Percentiles rank a stretch among this genome's conserved stretches.
phyloP scores from a whole-genome alignment of 768 basidiomycete genomes.

The Termitomyces sp. region DNA sequence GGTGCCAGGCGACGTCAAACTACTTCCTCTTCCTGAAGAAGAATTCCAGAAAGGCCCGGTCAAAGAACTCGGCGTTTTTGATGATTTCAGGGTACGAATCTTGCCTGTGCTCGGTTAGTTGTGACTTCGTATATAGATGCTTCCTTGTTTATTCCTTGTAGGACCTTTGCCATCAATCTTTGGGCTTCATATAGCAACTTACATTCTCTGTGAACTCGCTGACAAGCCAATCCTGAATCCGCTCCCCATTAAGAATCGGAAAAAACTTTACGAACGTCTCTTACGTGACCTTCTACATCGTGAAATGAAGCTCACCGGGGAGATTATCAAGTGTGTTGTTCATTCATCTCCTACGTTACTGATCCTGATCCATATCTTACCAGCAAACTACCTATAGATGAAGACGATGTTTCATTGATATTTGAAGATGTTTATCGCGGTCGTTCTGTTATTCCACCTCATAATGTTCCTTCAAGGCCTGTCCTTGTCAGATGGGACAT shows the following conservation, averaged over 20 bases:
- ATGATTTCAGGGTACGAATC: slow-evolving; percentile 92
- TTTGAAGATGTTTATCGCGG: slow-evolving; percentile 86
- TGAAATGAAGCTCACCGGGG: slow-evolving; percentile 63
- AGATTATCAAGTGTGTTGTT: slow-evolving; percentile 48
- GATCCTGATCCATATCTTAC: not conserved
- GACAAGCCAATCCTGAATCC: slow-evolving; percentile 81
- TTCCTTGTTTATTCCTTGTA: slow-evolving; percentile 14
- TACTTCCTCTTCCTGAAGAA: slow-evolving; percentile 87
- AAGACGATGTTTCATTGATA: slow-evolving; percentile 76
- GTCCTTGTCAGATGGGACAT: slow-evolving; percentile 81
- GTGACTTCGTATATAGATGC: not conserved
- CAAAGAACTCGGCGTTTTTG: slow-evolving; percentile 83
- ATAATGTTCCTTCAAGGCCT: slow-evolving; percentile 66
- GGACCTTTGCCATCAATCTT: slow-evolving; percentile 87
- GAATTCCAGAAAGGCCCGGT: slow-evolving; percentile 89
- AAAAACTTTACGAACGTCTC: slow-evolving; percentile 77
- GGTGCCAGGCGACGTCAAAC: slow-evolving; percentile 79
- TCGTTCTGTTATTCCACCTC: slow-evolving; percentile 74
- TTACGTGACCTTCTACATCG: slow-evolving; percentile 70
- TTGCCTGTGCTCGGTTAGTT: slow-evolving; percentile 79
- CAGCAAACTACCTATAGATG: slow-evolving; percentile 74
- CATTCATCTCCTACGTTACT: not conserved
- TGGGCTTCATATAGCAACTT: slow-evolving; percentile 85
- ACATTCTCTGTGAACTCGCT: slow-evolving; percentile 81
- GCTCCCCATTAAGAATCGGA: slow-evolving; percentile 78